Evolutionary conservation across 192 early-diverging fungal genomes (phyloP).

Genomic region (Entophlyctis luteolus): DNA sequence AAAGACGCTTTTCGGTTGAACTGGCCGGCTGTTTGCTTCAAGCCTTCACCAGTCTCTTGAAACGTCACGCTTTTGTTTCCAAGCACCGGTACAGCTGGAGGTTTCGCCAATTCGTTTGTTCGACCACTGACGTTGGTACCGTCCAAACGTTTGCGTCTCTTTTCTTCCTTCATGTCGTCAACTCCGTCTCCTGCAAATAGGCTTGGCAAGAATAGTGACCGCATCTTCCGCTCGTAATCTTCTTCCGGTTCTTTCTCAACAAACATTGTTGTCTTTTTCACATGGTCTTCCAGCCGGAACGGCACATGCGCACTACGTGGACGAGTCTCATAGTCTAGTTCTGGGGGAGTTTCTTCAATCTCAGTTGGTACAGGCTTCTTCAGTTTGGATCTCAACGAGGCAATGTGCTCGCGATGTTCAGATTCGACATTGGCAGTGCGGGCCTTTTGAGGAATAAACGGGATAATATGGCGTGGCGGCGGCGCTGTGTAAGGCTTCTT

Average conservation of each 20-base stretch:
- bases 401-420: background rate
- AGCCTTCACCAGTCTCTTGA: too few species aligned
- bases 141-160: too few species aligned
- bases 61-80: too few species aligned
- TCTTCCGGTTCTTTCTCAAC: background rate
- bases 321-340: constrained; percentile 21
- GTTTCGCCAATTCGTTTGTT: too few species aligned
- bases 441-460: background rate
- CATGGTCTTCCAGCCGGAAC: constrained; percentile 10
- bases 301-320: constrained; percentile 15
- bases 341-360: background rate
- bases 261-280: constrained; percentile 1
- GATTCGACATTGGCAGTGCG: background rate
- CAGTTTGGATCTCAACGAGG: background rate
- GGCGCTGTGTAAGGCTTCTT: constrained; percentile 1
- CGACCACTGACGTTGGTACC: too few species aligned
- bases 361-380: background rate
- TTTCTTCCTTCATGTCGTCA: background rate
- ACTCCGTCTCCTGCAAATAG: constrained; percentile 20
- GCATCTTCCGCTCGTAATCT: constrained; percentile 20
- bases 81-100: too few species aligned
- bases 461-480: background rate
- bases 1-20: too few species aligned
- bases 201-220: constrained; percentile 18
- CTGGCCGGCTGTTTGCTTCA: too few species aligned